These are phyloP conservation scores for Stephanodiscus minutulus DNA, from an alignment of 108 stramenopile species.

Conservation along the genomic window DNA sequence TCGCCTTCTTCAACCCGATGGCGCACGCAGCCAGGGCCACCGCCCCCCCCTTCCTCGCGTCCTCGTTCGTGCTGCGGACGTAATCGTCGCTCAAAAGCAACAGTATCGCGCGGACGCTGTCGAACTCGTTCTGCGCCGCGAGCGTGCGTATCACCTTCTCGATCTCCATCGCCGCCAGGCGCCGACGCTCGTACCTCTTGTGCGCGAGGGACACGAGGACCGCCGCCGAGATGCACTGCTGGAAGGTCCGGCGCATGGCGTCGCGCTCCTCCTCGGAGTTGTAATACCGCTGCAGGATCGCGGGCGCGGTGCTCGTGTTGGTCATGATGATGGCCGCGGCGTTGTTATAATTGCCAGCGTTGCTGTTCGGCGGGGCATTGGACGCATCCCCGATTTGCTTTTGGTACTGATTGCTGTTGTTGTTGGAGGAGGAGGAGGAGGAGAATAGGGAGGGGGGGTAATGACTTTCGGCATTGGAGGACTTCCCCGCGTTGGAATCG, in stretches of 20 bases:
- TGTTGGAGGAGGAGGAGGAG: too few species aligned
- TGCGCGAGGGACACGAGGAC: slow-evolving; percentile 87
- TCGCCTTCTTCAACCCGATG: slow-evolving; percentile 85
- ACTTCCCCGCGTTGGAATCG: slow-evolving; percentile 19
- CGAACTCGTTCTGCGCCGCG: slow-evolving; percentile 70
- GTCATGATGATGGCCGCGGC: slow-evolving; percentile 25
- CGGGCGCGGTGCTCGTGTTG: slow-evolving; percentile 27
- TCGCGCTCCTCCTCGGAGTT: slow-evolving; percentile 67
- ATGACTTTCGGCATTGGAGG: slow-evolving; percentile 6
- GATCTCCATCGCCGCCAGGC: slow-evolving; percentile 91
- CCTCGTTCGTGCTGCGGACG: slow-evolving; percentile 80
- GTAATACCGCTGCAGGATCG: slow-evolving; percentile 38
- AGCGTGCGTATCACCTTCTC: slow-evolving; percentile 83
- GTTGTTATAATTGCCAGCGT: background rate
- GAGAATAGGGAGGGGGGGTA: slow-evolving; percentile 12
- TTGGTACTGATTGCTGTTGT: background rate
- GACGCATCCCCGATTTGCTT: background rate
- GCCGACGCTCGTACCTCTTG: slow-evolving; percentile 86
- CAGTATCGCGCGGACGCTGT: slow-evolving; percentile 77
- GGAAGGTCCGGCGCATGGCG: slow-evolving; percentile 72
- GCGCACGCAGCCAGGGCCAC: slow-evolving; percentile 87
- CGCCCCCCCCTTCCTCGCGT: slow-evolving; percentile 88
- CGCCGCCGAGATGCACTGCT: slow-evolving; percentile 81
- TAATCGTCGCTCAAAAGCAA: slow-evolving; percentile 85
- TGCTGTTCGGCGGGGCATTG: background rate